A percentile compares a stretch with the other conserved stretches of the same genome.
Evolutionary conservation across 2,329 filamentous ascomycete genomes (phyloP).

Genomic region (Fusarium haematococcum): DNA sequence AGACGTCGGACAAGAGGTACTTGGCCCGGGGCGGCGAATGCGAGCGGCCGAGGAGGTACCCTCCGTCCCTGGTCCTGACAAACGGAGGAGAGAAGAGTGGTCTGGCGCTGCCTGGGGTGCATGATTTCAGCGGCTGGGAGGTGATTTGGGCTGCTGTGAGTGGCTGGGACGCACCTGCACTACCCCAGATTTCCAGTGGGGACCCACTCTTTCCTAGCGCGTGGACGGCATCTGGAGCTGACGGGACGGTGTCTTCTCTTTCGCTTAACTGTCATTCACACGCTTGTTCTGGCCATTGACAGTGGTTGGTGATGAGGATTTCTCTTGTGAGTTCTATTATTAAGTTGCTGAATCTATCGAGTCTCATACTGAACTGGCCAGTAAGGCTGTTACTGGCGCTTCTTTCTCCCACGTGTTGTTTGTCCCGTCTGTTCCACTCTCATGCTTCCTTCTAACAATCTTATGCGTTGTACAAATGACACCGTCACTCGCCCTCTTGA

Average conservation of each 20-base stretch:
- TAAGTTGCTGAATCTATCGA: background rate
- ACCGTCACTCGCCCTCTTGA: slow-evolving; percentile 1
- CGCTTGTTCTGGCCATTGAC: background rate
- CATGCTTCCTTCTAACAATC: background rate
- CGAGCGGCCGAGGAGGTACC: slow-evolving; percentile 11
- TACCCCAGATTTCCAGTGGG: slow-evolving; percentile 40
- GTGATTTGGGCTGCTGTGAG: slow-evolving; percentile 24
- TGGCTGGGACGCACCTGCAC: slow-evolving; percentile 22
- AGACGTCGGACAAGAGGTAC: slow-evolving; percentile 13
- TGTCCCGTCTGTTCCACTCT: background rate
- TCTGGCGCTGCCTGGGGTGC: background rate
- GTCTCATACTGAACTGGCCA: background rate
- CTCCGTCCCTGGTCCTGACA: background rate
- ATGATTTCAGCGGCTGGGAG: slow-evolving; percentile 2
- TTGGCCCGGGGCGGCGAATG: slow-evolving; percentile 4
- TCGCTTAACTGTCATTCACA: background rate
- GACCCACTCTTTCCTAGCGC: slow-evolving; percentile 10
- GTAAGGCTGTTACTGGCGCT: background rate
- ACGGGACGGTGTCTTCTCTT: background rate
- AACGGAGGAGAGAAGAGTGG: background rate
- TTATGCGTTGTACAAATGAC: slow-evolving; percentile 17
- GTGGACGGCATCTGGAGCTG: slow-evolving; percentile 12
- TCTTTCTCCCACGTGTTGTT: background rate
- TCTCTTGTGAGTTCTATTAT: slow-evolving; percentile 1
- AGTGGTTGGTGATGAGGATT: background rate